Conservation (phyloP, 352 stramenopile species). For the Blastocystis sp. region DNA sequence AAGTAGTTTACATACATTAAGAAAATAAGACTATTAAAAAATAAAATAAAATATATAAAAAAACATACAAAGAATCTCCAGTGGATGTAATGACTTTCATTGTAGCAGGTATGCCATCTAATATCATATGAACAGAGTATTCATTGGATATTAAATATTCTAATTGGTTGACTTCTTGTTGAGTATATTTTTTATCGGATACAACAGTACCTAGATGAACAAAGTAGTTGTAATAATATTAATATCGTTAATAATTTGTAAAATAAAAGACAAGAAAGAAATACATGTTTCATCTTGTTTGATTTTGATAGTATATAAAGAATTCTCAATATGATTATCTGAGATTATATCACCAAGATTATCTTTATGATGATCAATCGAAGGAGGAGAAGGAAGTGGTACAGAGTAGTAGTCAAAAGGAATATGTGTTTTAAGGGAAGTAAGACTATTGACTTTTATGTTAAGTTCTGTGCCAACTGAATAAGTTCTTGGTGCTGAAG, state of each 20-base stretch:
- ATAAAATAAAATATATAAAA: no score
- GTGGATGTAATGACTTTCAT: background rate
- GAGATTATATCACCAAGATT: conserved; percentile 95
- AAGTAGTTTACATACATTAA: no score
- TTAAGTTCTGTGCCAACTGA: no score
- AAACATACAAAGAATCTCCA: background rate
- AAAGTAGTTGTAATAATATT: no score
- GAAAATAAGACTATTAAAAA: no score
- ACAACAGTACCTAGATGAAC: conserved; percentile 33
- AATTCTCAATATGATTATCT: conserved; percentile 94
- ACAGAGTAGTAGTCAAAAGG: conserved; percentile 91
- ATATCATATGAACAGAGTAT: conserved; percentile 54
- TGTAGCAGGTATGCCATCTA: conserved; percentile 26
- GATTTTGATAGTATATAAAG: conserved; percentile 61
- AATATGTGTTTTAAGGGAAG: conserved; percentile 74
- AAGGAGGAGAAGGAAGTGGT: conserved; percentile 71
- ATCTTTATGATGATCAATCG: conserved; percentile 81
- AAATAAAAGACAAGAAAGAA: conserved; percentile 9
- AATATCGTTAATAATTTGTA: no score
- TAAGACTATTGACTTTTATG: conserved; percentile 77
- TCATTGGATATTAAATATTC: conserved; percentile 76
- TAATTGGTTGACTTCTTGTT: conserved; percentile 60
- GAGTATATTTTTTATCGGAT: conserved; percentile 35
- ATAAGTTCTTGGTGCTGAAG: no score
- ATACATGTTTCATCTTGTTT: conserved; percentile 36